Evolutionary conservation across 805 yeast genomes (phyloP).

Genomic region (Barnettozyma salicaria): DNA sequence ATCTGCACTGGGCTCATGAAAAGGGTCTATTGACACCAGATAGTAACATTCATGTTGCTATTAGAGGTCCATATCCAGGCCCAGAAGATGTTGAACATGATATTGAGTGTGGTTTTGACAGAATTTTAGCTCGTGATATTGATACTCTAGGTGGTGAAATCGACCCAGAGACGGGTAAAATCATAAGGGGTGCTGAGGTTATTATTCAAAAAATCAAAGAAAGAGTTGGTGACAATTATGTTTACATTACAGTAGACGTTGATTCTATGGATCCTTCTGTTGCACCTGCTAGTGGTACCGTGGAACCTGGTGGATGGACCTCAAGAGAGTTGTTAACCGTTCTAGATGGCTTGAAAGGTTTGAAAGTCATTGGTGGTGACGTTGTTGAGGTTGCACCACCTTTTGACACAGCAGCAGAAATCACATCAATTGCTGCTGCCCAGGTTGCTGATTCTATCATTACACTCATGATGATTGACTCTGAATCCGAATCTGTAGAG

Average conservation of each 20-base stretch:
- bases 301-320: conserved; percentile 49
- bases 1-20: conserved; percentile 64
- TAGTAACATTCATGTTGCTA: conserved; percentile 55
- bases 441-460: conserved; percentile 49
- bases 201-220: conserved; percentile 32
- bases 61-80: conserved; percentile 54
- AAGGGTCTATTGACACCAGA: conserved; percentile 48
- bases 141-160: conserved; percentile 25
- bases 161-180: conserved; percentile 3
- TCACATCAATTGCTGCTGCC: conserved; percentile 60
- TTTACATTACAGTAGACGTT: conserved; percentile 44
- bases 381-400: conserved; percentile 57
- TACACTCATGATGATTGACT: conserved; percentile 33
- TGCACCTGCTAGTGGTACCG: conserved; percentile 51
- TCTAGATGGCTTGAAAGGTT: conserved; percentile 39
- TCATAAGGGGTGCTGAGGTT: conserved; percentile 32
- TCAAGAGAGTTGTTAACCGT: conserved; percentile 40
- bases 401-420: conserved; percentile 57
- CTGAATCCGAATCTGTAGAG: too few relatives aligned
- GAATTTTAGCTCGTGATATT: conserved; percentile 42
- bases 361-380: conserved; percentile 44
- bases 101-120: conserved; percentile 42
- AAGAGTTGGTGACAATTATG: conserved; percentile 35
- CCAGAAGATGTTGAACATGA: conserved; percentile 37
- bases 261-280: conserved; percentile 46